A percentile compares a stretch with the other conserved stretches of the same genome.
phyloP scores from a whole-genome alignment of 768 basidiomycete genomes.

The Lentinula sp. region DNA sequence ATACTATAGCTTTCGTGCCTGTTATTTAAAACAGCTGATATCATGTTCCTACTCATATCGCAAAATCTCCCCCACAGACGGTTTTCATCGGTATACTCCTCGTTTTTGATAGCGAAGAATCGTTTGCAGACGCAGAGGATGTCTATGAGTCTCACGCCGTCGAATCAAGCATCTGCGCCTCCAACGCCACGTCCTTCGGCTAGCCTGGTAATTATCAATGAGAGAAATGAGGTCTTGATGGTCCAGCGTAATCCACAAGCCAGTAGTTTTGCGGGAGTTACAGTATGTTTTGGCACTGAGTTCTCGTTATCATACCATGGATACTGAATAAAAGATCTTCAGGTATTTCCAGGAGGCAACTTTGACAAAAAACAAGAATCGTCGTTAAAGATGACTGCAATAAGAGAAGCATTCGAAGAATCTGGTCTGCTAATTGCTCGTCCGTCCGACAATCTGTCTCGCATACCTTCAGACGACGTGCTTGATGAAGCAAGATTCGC shows the following conservation, averaged over 20 bases:
- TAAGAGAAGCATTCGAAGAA: slow-evolving; percentile 76
- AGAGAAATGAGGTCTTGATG: slow-evolving; percentile 60
- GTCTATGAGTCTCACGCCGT: not conserved
- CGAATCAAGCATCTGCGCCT: slow-evolving; percentile 1
- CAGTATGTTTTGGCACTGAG: slow-evolving; percentile 35
- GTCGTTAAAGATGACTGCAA: slow-evolving; percentile 54
- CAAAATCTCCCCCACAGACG: not conserved
- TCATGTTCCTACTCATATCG: not conserved
- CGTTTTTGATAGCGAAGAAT: not conserved
- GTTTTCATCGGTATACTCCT: not conserved
- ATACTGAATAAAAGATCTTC: not conserved
- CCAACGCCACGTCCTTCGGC: slow-evolving; percentile 53
- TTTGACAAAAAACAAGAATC: slow-evolving; percentile 54
- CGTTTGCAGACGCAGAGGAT: not conserved
- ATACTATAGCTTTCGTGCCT: not conserved
- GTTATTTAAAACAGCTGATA: not conserved
- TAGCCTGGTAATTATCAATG: slow-evolving; percentile 60
- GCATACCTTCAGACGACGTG: slow-evolving; percentile 19
- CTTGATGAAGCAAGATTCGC: slow-evolving; percentile 50
- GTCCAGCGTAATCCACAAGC: slow-evolving; percentile 67
- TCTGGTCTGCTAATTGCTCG: slow-evolving; percentile 61
- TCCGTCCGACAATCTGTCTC: slow-evolving; percentile 11
- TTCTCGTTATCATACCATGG: not conserved
- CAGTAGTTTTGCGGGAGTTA: slow-evolving; percentile 57
- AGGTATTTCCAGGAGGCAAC: slow-evolving; percentile 81